Evolutionary conservation across 805 yeast species (phyloP), one percentile per base, ranked within the genome.

Genomic region (Ogataea glucozyma): DNA sequence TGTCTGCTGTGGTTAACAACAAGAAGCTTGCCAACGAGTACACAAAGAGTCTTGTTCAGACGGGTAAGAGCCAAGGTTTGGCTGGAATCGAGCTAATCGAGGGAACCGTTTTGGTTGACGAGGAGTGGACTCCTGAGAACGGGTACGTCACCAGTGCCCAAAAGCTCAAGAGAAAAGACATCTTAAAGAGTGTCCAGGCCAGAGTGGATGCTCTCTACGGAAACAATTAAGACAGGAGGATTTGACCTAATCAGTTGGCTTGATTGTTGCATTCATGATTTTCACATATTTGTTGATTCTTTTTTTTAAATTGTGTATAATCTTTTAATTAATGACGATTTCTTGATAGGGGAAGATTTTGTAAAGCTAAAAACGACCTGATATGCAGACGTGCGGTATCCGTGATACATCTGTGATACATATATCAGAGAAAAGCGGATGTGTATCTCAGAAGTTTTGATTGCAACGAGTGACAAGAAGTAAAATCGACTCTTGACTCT

Each of bases 51-150:
- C 65, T 93, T 46, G 59, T 85, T 41, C 75, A 76, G 19, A 87
- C 97, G 7, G 99, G 89, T 55, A 83, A 78, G 66, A 54, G 77
- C 14, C 90, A 83, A 62, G 96, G 95, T 8, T 77, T 93, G 52
- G 72, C 67, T 38, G 95, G 96, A 46, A 90, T 88, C 53, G 98
- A 93, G 69, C 72, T 91, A 51, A 62, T 93, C 44, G 79, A 79
- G 51, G 95, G 90, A 53, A 74, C 85, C 48, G 88, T 85, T 11
- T 65, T 93, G 47, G 75, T 81, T 44, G 90, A 87, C 52, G 91
- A 81, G 40, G 99, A 93, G 71, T 93, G 99, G 98, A 93, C 98
- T 30, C 98, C 99, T 31, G 93, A 88, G 67, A 87, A 81, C 61
- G 98, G 97, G 0, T 88, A 71, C 53, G 95, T 91, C 44, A 89